phyloP scores from a whole-genome alignment of 768 basidiomycete species.

The Leccinum uliginosum region DNA sequence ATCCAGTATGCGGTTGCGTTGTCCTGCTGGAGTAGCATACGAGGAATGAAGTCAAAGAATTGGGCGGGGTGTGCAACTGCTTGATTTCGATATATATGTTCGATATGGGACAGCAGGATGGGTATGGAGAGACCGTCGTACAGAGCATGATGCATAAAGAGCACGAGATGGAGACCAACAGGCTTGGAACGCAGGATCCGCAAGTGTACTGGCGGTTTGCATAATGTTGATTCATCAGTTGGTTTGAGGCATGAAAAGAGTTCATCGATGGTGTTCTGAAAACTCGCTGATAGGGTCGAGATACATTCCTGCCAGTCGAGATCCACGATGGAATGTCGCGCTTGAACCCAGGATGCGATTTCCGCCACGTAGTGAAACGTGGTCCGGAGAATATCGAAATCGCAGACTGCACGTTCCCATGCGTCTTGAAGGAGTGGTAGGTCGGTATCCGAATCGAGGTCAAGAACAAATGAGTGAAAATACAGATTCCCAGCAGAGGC shows the following conservation, averaged over 20 bases:
- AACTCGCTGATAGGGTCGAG: constrained; percentile 1
- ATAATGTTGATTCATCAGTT: constrained; percentile 21
- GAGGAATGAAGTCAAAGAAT: constrained; percentile 36
- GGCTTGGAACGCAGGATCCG: constrained; percentile 10
- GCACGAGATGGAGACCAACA: constrained; percentile 23
- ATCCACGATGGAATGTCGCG: constrained; percentile 20
- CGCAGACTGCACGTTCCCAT: constrained; percentile 32
- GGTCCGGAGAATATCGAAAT: constrained; percentile 41
- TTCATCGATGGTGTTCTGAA: constrained; percentile 11
- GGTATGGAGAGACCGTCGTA: constrained; percentile 44
- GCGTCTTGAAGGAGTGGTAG: constrained; percentile 30
- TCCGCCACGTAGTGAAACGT: constrained; percentile 43
- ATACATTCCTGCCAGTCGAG: constrained; percentile 24
- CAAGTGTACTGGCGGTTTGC: constrained; percentile 31
- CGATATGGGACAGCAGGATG: constrained; percentile 32
- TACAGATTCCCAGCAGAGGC: constrained; percentile 28
- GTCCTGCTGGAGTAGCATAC: constrained; percentile 35
- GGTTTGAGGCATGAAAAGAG: constrained; percentile 14
- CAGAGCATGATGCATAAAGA: constrained; percentile 45
- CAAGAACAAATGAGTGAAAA: constrained; percentile 31
- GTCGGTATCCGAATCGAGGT: constrained; percentile 17
- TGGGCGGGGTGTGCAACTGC: constrained; percentile 18
- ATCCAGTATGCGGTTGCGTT: constrained; percentile 38
- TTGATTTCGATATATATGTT: constrained; percentile 27
- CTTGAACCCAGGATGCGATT: constrained; percentile 30